Conservation (phyloP, 345 rosid species). For the Garcia nutans region DNA sequence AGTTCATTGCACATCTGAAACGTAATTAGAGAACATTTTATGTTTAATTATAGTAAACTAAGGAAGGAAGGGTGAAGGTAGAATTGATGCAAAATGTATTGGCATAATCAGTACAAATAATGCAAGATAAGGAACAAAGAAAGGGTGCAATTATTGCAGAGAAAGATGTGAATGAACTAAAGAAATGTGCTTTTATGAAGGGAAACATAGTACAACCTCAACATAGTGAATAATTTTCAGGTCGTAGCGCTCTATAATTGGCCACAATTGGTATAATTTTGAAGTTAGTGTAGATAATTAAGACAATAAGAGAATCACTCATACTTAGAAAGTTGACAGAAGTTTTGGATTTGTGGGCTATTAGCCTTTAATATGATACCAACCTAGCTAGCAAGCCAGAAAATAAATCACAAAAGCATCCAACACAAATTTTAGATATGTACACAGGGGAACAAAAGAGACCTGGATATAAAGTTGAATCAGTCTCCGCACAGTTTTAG, state of each 20-base stretch:
- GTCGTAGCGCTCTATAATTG: background rate
- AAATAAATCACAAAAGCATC: conserved; percentile 5
- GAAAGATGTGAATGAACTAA: background rate
- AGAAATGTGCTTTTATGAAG: background rate
- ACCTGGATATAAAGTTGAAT: conserved; percentile 96
- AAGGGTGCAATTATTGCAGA: background rate
- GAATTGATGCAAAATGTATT: background rate
- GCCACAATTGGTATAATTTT: background rate
- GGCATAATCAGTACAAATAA: background rate
- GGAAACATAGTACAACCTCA: background rate
- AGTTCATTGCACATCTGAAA: background rate
- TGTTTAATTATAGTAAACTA: background rate
- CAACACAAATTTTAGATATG: conserved; percentile 15
- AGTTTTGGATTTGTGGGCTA: background rate
- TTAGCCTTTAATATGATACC: background rate
- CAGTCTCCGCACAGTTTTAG: conserved; percentile 81
- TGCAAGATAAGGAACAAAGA: background rate
- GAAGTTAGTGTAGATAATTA: background rate
- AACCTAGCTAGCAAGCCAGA: conserved; percentile 1
- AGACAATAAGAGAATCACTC: background rate
- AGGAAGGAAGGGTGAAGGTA: background rate
- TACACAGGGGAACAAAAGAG: conserved; percentile 12
- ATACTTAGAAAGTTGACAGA: background rate
- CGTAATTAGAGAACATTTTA: background rate
- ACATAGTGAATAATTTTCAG: background rate